These are phyloP conservation scores for Amanita subjunquillea DNA, from an alignment of 768 basidiomycete genomes.

Conservation along the genomic window DNA sequence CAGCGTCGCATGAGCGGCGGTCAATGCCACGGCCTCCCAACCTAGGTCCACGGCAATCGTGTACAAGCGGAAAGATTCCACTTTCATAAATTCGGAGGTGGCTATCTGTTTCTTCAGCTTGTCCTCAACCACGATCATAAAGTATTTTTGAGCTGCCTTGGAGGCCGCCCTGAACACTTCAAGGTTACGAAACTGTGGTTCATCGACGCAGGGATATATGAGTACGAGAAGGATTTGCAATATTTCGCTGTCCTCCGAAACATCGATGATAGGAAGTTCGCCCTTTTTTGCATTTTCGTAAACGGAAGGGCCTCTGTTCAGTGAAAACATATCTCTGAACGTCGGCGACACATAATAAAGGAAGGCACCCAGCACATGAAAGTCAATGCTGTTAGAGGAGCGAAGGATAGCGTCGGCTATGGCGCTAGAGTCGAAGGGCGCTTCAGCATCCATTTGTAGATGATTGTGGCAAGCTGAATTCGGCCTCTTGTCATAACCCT, in stretches of 20 bases:
- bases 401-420: too few species aligned
- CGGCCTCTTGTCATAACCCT: too few species aligned
- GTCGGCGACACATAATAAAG: constrained; percentile 20
- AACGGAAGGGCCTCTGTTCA: constrained; percentile 11
- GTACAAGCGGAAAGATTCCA: background rate
- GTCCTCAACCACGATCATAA: background rate
- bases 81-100: background rate
- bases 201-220: constrained; percentile 3
- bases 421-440: too few species aligned
- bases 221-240: constrained; percentile 6
- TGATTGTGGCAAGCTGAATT: too few species aligned
- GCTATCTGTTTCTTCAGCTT: constrained; percentile 1
- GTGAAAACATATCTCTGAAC: constrained; percentile 20
- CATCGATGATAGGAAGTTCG: constrained; percentile 2
- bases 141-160: constrained; percentile 3
- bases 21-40: constrained; percentile 10
- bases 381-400: too few species aligned
- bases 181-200: background rate
- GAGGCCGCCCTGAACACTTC: background rate
- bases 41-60: background rate
- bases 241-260: constrained; percentile 8
- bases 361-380: constrained; percentile 3
- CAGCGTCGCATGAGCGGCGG: constrained; percentile 23
- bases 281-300: constrained; percentile 2
- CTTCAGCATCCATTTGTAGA: too few species aligned